These are phyloP conservation scores for Pleurotus citrinopileatus DNA, from an alignment of 768 basidiomycete genomes.

Conservation along the genomic window DNA sequence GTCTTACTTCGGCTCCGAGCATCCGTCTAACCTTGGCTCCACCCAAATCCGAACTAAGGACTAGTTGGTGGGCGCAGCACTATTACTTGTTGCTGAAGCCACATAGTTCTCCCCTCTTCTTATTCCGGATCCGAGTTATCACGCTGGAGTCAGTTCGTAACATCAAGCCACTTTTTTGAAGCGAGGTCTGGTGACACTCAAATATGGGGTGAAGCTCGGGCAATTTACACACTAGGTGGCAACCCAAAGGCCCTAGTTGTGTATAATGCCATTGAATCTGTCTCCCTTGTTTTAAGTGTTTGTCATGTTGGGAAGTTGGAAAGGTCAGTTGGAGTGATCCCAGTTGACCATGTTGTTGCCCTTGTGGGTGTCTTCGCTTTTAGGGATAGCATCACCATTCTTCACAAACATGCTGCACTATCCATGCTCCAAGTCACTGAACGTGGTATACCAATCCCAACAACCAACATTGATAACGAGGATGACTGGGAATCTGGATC, in stretches of 20 bases:
- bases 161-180: slow-evolving; percentile 9
- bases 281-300: slow-evolving; percentile 1
- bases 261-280: slow-evolving; percentile 8
- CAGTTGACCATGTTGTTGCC: neutral
- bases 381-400: slow-evolving; percentile 11
- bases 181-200: neutral
- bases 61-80: no score
- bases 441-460: neutral
- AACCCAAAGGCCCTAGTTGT: slow-evolving; percentile 1
- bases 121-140: no score
- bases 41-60: no score
- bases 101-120: no score
- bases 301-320: slow-evolving; percentile 11
- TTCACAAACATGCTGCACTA: slow-evolving; percentile 16
- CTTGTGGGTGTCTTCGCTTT: slow-evolving; percentile 15
- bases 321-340: neutral
- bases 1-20: no score
- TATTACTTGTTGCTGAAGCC: no score
- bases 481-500: no score
- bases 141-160: no score
- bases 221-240: slow-evolving; percentile 13
- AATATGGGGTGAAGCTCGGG: slow-evolving; percentile 17
- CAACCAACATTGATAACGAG: neutral
- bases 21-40: no score
- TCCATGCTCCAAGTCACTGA: slow-evolving; percentile 10